phyloP scores from a whole-genome alignment of 768 basidiomycete species.

The Rhodotorula kratochvilovae region DNA sequence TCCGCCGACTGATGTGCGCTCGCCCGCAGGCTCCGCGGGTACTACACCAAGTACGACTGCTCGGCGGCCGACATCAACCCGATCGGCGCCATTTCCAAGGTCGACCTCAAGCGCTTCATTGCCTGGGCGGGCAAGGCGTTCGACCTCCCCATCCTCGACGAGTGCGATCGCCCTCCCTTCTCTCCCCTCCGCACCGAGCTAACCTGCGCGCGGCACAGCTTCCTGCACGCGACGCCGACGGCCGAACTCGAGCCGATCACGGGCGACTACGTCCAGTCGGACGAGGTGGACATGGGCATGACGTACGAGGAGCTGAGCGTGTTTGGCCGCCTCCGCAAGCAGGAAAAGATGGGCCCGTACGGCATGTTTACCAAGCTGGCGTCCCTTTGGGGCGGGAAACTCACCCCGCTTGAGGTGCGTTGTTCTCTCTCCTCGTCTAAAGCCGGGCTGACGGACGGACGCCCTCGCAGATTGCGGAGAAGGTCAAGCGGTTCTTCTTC shows the following conservation, averaged over 20 bases:
- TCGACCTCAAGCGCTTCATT: constrained; percentile 93
- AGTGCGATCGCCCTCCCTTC: constrained; percentile 52
- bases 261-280: constrained; percentile 86
- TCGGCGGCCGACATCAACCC: constrained; percentile 95
- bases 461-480: constrained; percentile 75
- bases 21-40: constrained; percentile 82
- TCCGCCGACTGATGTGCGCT: no score
- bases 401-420: constrained; percentile 75
- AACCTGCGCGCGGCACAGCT: constrained; percentile 55
- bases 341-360: constrained; percentile 96
- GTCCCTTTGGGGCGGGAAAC: constrained; percentile 81
- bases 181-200: not conserved
- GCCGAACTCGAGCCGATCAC: constrained; percentile 96
- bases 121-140: constrained; percentile 72
- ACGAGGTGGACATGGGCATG: constrained; percentile 83
- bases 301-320: constrained; percentile 83
- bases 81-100: constrained; percentile 96
- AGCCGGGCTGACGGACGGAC: no score
- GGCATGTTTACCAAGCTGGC: constrained; percentile 94
- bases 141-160: constrained; percentile 73
- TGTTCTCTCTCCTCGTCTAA: not conserved
- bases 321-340: constrained; percentile 86
- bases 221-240: constrained; percentile 84
- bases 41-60: constrained; percentile 96
- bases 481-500: constrained; percentile 96